phyloP scores from a whole-genome alignment of 345 rosid genomes.

The Sonneratia alba region DNA sequence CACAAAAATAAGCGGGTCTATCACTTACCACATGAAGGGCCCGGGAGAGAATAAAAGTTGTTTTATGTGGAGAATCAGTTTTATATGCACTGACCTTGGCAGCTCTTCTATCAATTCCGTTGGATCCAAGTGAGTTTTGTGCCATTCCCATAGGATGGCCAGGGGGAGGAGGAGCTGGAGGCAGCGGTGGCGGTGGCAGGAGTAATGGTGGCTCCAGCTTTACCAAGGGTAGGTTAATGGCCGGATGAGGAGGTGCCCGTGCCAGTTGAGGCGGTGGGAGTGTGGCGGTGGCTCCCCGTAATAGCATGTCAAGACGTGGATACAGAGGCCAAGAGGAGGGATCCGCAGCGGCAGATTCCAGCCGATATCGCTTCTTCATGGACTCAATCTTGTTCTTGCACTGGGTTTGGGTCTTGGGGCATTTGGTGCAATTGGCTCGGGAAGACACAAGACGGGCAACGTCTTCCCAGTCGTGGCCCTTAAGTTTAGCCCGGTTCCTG shows the following conservation, averaged over 20 bases:
- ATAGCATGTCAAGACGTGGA: conserved; percentile 65
- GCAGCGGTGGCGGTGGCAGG: conserved; percentile 18
- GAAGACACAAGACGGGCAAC: conserved; percentile 71
- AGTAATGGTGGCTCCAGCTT: conserved; percentile 28
- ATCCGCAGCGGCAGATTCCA: conserved; percentile 70
- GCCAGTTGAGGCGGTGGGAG: conserved; percentile 14
- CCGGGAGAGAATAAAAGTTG: too few relatives aligned
- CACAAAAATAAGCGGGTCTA: too few relatives aligned
- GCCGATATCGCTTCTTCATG: conserved; percentile 90
- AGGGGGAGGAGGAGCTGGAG: conserved; percentile 5
- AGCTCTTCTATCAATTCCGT: conserved; percentile 42
- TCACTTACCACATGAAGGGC: too few relatives aligned
- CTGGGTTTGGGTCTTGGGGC: conserved; percentile 89
- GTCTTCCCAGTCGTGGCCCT: conserved; percentile 96
- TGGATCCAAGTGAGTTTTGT: conserved; percentile 63
- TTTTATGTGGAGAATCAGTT: too few relatives aligned
- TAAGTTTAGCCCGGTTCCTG: conserved; percentile 84
- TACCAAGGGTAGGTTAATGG: conserved; percentile 26
- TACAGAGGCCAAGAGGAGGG: conserved; percentile 88
- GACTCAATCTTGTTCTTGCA: conserved; percentile 99
- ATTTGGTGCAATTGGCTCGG: conserved; percentile 47
- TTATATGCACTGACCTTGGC: conserved; percentile 26
- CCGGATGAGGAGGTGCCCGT: conserved; percentile 15
- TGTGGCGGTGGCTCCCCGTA: conserved; percentile 43
- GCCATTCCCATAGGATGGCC: conserved; percentile 16